Evolutionary conservation across 129 eudicot species (phyloP).

Genomic region (Lactuca saligna): DNA sequence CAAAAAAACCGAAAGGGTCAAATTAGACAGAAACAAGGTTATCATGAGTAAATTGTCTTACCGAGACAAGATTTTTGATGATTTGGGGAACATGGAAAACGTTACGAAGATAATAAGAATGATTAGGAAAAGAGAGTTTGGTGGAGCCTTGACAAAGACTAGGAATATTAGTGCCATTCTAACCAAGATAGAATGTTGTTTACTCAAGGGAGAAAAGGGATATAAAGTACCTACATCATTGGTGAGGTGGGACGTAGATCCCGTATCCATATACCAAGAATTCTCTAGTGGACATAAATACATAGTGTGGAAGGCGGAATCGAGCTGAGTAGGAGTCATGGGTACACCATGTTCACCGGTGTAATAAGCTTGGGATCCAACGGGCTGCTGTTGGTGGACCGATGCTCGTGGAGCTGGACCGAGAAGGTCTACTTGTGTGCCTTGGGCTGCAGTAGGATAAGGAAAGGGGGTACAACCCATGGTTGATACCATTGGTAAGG

Average conservation of each 20-base stretch:
- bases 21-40: too few species aligned
- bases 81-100: not conserved
- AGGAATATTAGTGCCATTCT: not conserved
- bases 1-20: too few species aligned
- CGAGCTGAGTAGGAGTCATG: not conserved
- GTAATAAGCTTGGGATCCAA: not conserved
- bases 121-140: not conserved
- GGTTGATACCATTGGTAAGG: too few species aligned
- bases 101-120: not conserved
- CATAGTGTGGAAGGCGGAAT: not conserved
- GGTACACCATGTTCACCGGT: not conserved
- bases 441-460: too few species aligned
- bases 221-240: not conserved
- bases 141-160: not conserved
- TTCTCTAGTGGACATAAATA: not conserved
- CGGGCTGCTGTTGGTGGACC: not conserved
- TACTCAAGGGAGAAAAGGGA: not conserved
- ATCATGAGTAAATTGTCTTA: too few species aligned
- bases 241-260: not conserved
- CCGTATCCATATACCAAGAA: not conserved
- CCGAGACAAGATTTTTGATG: not conserved
- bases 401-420: not conserved
- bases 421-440: too few species aligned
- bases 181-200: not conserved
- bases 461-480: too few species aligned